Evolutionary conservation across 1,284 basidiomycete species (phyloP).

Genomic region (Irpex sp.): DNA sequence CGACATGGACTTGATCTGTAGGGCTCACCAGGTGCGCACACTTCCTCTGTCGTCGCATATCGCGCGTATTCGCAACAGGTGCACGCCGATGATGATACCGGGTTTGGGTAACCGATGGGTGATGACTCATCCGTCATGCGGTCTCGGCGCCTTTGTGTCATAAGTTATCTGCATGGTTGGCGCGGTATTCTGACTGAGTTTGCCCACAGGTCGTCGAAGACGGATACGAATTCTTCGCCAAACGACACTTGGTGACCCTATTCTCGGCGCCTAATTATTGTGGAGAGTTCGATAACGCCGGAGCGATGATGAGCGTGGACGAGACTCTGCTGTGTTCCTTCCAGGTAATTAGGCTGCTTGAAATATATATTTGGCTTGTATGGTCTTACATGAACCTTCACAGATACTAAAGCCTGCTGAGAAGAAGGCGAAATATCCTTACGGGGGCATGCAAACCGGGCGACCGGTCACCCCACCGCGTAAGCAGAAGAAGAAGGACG

Average conservation of each 20-base stretch:
- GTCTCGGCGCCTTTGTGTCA: too few relatives aligned
- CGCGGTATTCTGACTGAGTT: too few relatives aligned
- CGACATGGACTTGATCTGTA: conserved; percentile 99
- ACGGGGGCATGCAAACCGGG: conserved; percentile 77
- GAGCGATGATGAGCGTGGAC: conserved; percentile 99
- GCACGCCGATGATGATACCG: neutral
- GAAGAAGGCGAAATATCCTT: conserved; percentile 95
- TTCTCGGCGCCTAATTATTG: conserved; percentile 99
- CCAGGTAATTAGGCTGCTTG: conserved; percentile 66
- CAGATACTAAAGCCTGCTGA: conserved; percentile 98
- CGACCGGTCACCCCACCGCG: conserved; percentile 79
- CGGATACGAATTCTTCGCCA: conserved; percentile 99
- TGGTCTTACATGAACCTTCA: neutral
- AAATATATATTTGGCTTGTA: neutral
- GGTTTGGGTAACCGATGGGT: neutral
- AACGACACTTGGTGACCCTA: conserved; percentile 93
- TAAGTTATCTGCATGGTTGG: too few relatives aligned
- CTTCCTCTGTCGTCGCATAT: neutral
- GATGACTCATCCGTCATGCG: neutral
- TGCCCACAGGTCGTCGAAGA: conserved; percentile 87
- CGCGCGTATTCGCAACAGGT: neutral
- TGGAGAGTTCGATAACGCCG: conserved; percentile 98
- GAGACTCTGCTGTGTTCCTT: conserved; percentile 98
- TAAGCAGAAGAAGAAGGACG: conserved; percentile 82
- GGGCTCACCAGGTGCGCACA: conserved; percentile 86